phyloP scores from a whole-genome alignment of 1,284 basidiomycete species.

The Filobasidium uniguttulatum region DNA sequence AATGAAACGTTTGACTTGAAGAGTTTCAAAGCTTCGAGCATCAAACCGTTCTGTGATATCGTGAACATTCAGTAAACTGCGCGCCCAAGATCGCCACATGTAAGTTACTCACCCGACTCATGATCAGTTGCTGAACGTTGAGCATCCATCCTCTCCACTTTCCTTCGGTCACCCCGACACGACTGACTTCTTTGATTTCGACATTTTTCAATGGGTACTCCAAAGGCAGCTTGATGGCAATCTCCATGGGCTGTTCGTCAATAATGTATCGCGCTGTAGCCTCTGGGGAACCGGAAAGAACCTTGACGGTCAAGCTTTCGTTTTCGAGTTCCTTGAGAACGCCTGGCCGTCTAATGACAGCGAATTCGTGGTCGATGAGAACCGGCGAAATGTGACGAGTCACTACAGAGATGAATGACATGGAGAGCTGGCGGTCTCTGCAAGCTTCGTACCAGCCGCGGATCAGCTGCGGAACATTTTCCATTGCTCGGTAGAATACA shows the following conservation, averaged over 20 bases:
- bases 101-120: slow-evolving; percentile 52
- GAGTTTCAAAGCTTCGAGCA: slow-evolving; percentile 77
- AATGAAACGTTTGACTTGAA: slow-evolving; percentile 89
- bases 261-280: slow-evolving; percentile 55
- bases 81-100: no score
- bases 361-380: slow-evolving; percentile 70
- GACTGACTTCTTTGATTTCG: slow-evolving; percentile 71
- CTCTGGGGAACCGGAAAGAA: slow-evolving; percentile 56
- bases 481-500: slow-evolving; percentile 71
- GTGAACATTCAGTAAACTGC: no score
- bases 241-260: slow-evolving; percentile 89
- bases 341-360: slow-evolving; percentile 55
- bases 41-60: slow-evolving; percentile 74
- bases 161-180: slow-evolving; percentile 77
- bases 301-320: slow-evolving; percentile 69
- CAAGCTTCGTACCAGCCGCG: slow-evolving; percentile 73
- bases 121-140: slow-evolving; percentile 81
- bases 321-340: slow-evolving; percentile 55
- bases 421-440: slow-evolving; percentile 75
- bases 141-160: slow-evolving; percentile 91
- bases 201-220: slow-evolving; percentile 87
- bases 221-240: slow-evolving; percentile 67
- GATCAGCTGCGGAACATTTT: slow-evolving; percentile 67
- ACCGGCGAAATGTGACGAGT: slow-evolving; percentile 80
- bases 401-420: slow-evolving; percentile 62